Evolutionary conservation across 345 rosid genomes (phyloP).

Genomic region (Orychophragmus violaceus): DNA sequence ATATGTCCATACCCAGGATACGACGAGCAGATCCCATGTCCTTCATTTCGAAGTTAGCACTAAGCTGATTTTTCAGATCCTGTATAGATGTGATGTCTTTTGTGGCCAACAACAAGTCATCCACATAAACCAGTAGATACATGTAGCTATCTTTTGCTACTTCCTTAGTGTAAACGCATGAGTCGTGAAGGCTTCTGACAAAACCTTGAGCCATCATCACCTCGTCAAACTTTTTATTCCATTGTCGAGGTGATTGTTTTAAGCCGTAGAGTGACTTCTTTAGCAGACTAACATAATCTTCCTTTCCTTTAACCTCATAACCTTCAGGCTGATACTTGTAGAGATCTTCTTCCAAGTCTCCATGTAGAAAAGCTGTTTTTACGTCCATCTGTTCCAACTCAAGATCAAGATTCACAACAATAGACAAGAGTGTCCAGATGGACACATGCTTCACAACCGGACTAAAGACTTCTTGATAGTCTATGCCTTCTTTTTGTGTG

Average conservation of each 20-base stretch:
- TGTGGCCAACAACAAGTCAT: neutral
- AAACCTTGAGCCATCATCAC: neutral
- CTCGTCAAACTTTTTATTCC: neutral
- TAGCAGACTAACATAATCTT: neutral
- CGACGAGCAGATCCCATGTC: too few relatives aligned
- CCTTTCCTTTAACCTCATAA: neutral
- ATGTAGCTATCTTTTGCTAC: rapidly evolving
- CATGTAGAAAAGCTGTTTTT: neutral
- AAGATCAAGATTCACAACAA: neutral
- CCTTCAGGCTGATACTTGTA: neutral
- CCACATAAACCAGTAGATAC: too few relatives aligned
- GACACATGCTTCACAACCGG: neutral
- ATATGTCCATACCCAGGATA: too few relatives aligned
- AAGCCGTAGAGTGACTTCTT: neutral
- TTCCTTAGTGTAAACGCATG: neutral
- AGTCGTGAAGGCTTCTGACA: rapidly evolving
- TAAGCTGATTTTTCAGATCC: too few relatives aligned
- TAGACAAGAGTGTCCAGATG: neutral
- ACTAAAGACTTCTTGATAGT: neutral
- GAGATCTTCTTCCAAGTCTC: neutral
- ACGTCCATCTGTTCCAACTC: neutral
- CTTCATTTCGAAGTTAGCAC: too few relatives aligned
- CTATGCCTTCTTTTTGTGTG: neutral
- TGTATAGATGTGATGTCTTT: too few relatives aligned
- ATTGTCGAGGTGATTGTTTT: neutral